Conservation (phyloP, 768 basidiomycete genomes). For the Panaeolus cyanescens region DNA sequence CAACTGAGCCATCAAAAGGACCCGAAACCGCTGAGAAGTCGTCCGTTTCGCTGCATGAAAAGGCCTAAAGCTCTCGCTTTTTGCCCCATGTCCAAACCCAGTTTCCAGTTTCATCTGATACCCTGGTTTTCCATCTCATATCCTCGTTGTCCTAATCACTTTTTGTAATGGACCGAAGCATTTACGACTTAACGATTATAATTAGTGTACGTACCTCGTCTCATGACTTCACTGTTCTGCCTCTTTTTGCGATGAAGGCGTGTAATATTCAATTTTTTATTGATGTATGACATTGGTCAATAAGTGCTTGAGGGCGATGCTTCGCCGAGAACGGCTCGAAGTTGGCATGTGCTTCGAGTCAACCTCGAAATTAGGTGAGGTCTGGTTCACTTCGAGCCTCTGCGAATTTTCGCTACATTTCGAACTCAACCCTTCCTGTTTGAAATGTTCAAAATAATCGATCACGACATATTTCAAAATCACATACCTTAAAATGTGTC, state of each 20-base stretch:
- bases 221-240: conserved; percentile 1
- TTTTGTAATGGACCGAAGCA: not conserved
- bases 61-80: not conserved
- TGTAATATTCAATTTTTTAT: not conserved
- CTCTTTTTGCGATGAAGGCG: not conserved
- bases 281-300: too few species aligned
- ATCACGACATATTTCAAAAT: too few species aligned
- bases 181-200: not conserved
- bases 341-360: too few species aligned
- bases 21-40: not conserved
- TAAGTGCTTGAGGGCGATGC: too few species aligned
- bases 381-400: too few species aligned
- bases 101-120: not conserved
- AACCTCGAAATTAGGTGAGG: too few species aligned
- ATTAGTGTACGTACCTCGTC: not conserved
- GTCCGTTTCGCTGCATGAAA: not conserved
- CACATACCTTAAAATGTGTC: too few species aligned
- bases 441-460: too few species aligned
- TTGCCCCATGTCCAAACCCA: not conserved
- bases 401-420: too few species aligned
- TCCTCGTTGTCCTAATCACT: not conserved
- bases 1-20: not conserved
- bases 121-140: not conserved
- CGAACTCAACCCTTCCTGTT: too few species aligned
- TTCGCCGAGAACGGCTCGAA: too few species aligned